These are phyloP conservation scores for Cinnamomum micranthum DNA, from an alignment of 164 flowering plant species.

Conservation along the genomic window DNA sequence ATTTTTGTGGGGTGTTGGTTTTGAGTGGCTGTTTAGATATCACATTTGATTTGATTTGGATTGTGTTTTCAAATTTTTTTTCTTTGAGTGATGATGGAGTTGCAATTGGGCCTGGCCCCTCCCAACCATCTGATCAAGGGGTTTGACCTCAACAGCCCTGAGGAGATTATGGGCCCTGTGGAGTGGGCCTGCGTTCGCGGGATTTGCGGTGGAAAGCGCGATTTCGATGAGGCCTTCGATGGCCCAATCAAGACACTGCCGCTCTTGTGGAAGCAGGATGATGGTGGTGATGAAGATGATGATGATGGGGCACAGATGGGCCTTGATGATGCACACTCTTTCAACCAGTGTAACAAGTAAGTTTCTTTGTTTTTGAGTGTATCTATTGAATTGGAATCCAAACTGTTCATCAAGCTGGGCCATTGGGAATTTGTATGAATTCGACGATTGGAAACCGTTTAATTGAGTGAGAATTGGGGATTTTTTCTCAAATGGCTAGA, in stretches of 20 bases:
- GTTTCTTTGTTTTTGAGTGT: background rate
- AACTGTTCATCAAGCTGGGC: too few species aligned
- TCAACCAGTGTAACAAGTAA: constrained; percentile 15
- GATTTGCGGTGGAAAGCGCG: constrained; percentile 13
- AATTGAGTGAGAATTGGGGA: background rate
- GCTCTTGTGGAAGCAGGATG: constrained; percentile 10
- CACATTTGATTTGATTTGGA: background rate
- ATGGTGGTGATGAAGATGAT: constrained; percentile 12
- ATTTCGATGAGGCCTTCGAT: constrained; percentile 22
- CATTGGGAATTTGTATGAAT: background rate
- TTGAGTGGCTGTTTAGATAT: background rate
- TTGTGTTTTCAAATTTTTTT: background rate
- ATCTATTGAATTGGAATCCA: background rate
- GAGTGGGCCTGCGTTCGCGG: background rate
- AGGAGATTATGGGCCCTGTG: constrained; percentile 5
- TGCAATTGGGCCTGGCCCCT: constrained; percentile 35
- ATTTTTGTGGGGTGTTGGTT: background rate
- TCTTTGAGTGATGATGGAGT: constrained; percentile 25
- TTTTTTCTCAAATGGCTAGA: background rate
- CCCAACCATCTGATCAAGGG: constrained; percentile 17
- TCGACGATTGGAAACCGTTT: background rate
- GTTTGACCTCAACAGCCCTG: constrained; percentile 21
- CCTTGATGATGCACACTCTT: constrained; percentile 3
- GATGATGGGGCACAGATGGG: background rate
- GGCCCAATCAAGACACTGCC: constrained; percentile 12